These are phyloP conservation scores for Penicillium sp. DNA, from an alignment of 2,329 filamentous ascomycete species.

Conservation along the genomic window DNA sequence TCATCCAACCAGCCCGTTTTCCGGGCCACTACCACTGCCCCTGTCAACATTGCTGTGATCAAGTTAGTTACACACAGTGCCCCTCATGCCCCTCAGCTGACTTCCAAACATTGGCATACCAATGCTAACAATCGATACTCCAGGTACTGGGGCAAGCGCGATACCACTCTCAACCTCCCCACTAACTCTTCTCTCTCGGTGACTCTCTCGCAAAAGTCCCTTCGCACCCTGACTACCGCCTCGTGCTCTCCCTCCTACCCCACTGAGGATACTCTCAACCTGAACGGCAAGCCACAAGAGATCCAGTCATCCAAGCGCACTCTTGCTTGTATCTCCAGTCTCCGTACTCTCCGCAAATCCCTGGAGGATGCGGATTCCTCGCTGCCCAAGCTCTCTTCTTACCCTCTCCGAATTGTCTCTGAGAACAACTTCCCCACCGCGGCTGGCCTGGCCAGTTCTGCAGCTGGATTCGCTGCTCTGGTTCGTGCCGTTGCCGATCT, in stretches of 20 bases:
- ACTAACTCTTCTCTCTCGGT: constrained; percentile 98
- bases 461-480: constrained; percentile 66
- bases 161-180: constrained; percentile 88
- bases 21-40: constrained; percentile 91
- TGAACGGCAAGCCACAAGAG: constrained; percentile 82
- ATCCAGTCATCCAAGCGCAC: constrained; percentile 78
- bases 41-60: constrained; percentile 97
- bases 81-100: constrained; percentile 6
- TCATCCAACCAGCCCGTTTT: constrained; percentile 59
- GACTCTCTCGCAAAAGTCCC: constrained; percentile 88
- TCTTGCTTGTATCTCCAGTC: constrained; percentile 89
- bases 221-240: constrained; percentile 94
- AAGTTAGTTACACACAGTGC: constrained; percentile 60
- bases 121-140: constrained; percentile 4
- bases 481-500: constrained; percentile 85
- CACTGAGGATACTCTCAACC: constrained; percentile 68
- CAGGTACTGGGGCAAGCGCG: constrained; percentile 95
- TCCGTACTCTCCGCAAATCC: constrained; percentile 72
- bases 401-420: constrained; percentile 82
- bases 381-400: constrained; percentile 76
- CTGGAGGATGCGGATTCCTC: constrained; percentile 71
- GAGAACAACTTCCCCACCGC: constrained; percentile 99
- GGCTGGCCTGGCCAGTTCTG: constrained; percentile 72
- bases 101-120: constrained; percentile 2
- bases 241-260: constrained; percentile 76